Evolutionary conservation across 805 yeast species (phyloP), one percentile per base, ranked within the genome.

Genomic region (Starmerella vaccinii): DNA sequence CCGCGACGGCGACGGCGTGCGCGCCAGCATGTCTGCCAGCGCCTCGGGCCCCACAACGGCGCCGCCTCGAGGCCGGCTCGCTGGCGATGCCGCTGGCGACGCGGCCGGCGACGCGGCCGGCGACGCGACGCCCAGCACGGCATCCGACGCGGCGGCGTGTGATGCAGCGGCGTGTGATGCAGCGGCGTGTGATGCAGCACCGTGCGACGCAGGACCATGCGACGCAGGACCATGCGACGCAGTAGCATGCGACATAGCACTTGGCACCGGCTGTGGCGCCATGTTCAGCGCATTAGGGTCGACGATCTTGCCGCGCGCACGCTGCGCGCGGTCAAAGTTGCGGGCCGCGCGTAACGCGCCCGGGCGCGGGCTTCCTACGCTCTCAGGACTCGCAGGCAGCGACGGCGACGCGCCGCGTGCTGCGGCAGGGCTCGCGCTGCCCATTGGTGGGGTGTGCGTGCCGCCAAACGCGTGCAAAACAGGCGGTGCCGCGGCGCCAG

Each of bases 291-390:
- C 27, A 15, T 19, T 12, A 13, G 30, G 41, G 13, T 45, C 43
- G 8, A 46, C 53, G 23, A 50, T 39, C 26, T 30, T 39, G 24
- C 54, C 54, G 27, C 21, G 41, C n/a, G 48, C 40, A 33, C 54
- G 51, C 26, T 51, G 52, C 13, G 40, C 46, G 29, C 54, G 54
- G 50, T 47, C 40, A 21, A 32, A 16, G 5, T 16, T 9, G 27
- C 43, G 39, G 12, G 27, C 15, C 29, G 15, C 39, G 18, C 43
- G 39, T 29, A 6, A n/a, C 29, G 30, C 8, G 45, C n/a, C 16
- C 21, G 26, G 18, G 23, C 27, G 39, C 47, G 47, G 40, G 16
- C 40, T 18, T n/a, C 32, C 40, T 16, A 30, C 12, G n/a, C n/a
- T 15, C 15, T 9, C 10, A 23, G 30, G 39, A 8, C 38, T 26